These are phyloP conservation scores for Rubia peregrina DNA, from an alignment of 305 asterid species.

Conservation along the genomic window DNA sequence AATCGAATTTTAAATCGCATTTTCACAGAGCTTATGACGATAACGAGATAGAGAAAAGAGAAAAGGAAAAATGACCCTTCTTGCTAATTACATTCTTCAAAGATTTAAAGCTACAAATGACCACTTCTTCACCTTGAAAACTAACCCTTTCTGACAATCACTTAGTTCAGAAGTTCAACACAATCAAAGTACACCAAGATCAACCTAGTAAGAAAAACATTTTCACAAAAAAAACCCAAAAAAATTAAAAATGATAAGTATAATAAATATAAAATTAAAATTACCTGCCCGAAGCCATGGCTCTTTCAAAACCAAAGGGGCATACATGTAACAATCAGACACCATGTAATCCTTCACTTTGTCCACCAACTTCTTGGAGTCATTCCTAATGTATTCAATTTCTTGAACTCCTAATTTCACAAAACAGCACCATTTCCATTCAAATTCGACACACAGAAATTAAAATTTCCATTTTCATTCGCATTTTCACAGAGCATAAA, in stretches of 20 bases:
- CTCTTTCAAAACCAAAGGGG: slow-evolving; percentile 28
- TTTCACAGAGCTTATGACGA: not conserved
- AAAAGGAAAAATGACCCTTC: not conserved
- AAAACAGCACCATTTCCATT: slow-evolving; percentile 8
- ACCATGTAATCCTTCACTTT: slow-evolving; percentile 32
- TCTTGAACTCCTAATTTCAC: slow-evolving; percentile 24
- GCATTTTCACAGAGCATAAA: not conserved
- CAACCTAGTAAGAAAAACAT: no score
- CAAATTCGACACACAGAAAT: not conserved
- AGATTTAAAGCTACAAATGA: not conserved
- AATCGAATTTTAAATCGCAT: not conserved
- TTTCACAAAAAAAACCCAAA: not conserved
- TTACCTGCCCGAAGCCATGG: slow-evolving; percentile 20
- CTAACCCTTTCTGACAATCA: not conserved
- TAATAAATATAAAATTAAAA: not conserved
- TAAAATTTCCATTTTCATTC: not conserved
- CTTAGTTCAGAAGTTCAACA: not conserved
- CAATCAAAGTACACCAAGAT: no score
- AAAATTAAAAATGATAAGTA: not conserved
- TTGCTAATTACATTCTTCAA: not conserved
- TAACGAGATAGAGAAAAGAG: not conserved
- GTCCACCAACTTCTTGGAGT: slow-evolving; percentile 22
- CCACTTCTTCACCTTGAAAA: not conserved
- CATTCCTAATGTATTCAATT: slow-evolving; percentile 16
- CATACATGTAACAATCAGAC: slow-evolving; percentile 51